These are phyloP conservation scores for Dovyalis caffra DNA, from an alignment of 345 rosid species.

Conservation along the genomic window DNA sequence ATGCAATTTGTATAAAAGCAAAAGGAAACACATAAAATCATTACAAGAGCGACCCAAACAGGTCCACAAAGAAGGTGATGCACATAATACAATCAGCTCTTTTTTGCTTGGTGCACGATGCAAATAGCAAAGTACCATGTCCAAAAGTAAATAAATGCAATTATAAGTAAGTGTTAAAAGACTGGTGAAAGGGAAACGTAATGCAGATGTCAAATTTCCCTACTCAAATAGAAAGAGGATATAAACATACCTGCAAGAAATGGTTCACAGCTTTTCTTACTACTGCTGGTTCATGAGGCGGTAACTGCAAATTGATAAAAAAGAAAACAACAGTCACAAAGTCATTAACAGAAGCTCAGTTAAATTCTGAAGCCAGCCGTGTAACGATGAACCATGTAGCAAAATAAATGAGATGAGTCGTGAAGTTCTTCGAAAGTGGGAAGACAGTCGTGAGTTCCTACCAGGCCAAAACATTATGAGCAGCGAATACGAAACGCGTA, in stretches of 20 bases:
- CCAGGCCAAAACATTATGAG: background rate
- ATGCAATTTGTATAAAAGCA: background rate
- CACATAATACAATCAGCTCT: background rate
- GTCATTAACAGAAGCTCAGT: background rate
- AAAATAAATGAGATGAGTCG: no score
- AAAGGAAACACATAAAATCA: background rate
- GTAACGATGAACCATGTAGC: background rate
- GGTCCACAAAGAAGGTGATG: background rate
- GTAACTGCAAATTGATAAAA: conserved; percentile 55
- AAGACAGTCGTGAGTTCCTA: background rate
- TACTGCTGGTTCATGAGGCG: conserved; percentile 87
- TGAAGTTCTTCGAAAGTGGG: no score
- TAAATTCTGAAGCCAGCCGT: background rate
- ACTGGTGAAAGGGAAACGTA: background rate
- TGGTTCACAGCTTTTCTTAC: conserved; percentile 91
- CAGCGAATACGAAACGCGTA: background rate
- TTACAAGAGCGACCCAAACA: background rate
- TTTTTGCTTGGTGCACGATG: background rate
- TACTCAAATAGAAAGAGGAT: background rate
- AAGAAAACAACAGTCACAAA: background rate
- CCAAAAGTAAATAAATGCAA: background rate
- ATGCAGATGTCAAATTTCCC: background rate
- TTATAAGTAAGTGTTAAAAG: background rate
- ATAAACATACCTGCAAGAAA: conserved; percentile 72
- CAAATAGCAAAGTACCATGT: background rate